Conservation (phyloP, 768 basidiomycete genomes). For the Pholiota molesta region DNA sequence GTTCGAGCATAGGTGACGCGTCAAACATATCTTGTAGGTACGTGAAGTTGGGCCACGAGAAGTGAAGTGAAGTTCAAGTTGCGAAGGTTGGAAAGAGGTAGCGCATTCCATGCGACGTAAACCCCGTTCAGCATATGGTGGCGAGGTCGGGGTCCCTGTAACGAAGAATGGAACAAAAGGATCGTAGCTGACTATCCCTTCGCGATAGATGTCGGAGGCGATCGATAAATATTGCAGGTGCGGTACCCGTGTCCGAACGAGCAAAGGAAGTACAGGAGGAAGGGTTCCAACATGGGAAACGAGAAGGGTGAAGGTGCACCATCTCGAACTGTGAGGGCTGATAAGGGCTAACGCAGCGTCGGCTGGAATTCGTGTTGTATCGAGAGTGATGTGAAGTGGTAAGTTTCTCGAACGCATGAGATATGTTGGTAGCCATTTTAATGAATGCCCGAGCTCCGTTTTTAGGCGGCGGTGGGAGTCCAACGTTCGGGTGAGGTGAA, state of each 20-base stretch:
- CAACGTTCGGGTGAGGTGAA: constrained; percentile 27
- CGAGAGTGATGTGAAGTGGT: constrained; percentile 28
- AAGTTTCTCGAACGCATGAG: constrained; percentile 20
- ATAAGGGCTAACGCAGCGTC: constrained; percentile 13
- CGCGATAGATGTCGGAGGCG: constrained; percentile 31
- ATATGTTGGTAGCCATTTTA: constrained; percentile 28
- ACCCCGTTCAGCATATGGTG: constrained; percentile 25
- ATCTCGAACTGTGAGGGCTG: constrained; percentile 20
- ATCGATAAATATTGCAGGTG: constrained; percentile 21
- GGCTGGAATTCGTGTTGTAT: constrained; percentile 28
- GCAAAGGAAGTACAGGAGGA: constrained; percentile 22
- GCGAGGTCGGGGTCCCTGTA: constrained; percentile 21
- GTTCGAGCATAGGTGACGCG: constrained; percentile 26
- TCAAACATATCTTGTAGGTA: constrained; percentile 23
- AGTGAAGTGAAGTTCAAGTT: constrained; percentile 27
- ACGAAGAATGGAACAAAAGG: constrained; percentile 27
- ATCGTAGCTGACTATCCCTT: constrained; percentile 29
- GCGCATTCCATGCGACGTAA: constrained; percentile 28
- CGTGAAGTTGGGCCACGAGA: constrained; percentile 25
- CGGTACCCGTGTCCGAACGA: constrained; percentile 21
- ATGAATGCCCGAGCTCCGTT: constrained; percentile 16
- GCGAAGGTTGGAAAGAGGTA: constrained; percentile 21
- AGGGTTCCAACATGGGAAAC: constrained; percentile 31
- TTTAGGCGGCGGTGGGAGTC: constrained; percentile 25
- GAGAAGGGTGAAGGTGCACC: constrained; percentile 29